Percentiles rank a stretch among this genome's conserved stretches.
These are phyloP conservation scores for Cairneyella variabilis DNA, from an alignment of 495 filamentous ascomycete genomes.

Conservation along the genomic window DNA sequence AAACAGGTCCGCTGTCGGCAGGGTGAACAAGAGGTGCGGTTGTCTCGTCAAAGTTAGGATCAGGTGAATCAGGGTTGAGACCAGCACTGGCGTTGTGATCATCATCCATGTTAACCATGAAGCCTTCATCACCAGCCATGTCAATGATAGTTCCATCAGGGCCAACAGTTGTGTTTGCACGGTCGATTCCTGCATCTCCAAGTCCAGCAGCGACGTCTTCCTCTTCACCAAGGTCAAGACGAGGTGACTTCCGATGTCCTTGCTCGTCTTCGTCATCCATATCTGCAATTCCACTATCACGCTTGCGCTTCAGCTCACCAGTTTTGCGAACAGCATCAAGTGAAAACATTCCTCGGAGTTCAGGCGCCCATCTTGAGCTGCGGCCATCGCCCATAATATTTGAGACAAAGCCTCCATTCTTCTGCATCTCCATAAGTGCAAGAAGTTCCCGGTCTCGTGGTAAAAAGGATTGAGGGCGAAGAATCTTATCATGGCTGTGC, in stretches of 20 bases:
- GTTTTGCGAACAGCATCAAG: conserved; percentile 72
- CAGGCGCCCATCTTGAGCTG: conserved; percentile 80
- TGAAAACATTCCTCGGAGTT: conserved; percentile 80
- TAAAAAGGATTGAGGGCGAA: conserved; percentile 73
- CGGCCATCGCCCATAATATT: conserved; percentile 73
- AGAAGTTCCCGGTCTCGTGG: conserved; percentile 81
- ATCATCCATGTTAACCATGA: conserved; percentile 29
- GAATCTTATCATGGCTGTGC: conserved; percentile 71
- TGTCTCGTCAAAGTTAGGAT: conserved; percentile 68
- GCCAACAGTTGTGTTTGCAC: conserved; percentile 48
- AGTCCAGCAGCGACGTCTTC: conserved; percentile 49
- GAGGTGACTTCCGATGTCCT: conserved; percentile 53
- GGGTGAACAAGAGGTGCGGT: conserved; percentile 68
- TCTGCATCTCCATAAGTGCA: conserved; percentile 85
- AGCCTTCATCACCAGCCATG: conserved; percentile 58
- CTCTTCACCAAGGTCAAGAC: conserved; percentile 62
- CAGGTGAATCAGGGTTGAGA: conserved; percentile 25
- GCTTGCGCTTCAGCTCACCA: conserved; percentile 88
- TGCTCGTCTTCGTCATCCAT: conserved; percentile 60
- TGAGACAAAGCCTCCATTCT: conserved; percentile 81
- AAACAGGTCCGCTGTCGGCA: conserved; percentile 76
- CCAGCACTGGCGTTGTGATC: conserved; percentile 34
- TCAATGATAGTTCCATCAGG: conserved; percentile 55
- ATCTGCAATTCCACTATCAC: conserved; percentile 82
- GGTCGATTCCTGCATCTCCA: conserved; percentile 44